A percentile compares a stretch with the other conserved stretches of the same genome.
phyloP scores from a whole-genome alignment of 371 early-diverging fungal species.

The Gilbertella persicaria region DNA sequence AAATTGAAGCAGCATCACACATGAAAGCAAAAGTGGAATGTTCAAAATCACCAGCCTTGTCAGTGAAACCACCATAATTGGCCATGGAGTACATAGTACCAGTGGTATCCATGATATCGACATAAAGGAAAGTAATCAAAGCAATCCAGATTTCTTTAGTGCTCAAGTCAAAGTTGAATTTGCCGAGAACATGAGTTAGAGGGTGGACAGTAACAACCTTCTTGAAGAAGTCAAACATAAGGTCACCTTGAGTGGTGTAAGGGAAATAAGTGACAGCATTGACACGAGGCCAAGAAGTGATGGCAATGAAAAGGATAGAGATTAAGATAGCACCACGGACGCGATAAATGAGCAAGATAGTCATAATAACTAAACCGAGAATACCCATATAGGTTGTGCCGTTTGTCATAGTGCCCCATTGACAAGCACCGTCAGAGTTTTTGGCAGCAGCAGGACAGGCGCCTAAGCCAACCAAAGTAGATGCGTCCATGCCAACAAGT shows the following conservation, averaged over 20 bases:
- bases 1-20: constrained; percentile 66
- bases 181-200: constrained; percentile 58
- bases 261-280: constrained; percentile 76
- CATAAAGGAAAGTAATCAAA: constrained; percentile 78
- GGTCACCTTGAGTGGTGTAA: constrained; percentile 61
- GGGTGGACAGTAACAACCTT: constrained; percentile 69
- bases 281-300: constrained; percentile 69
- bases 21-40: constrained; percentile 74
- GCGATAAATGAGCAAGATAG: constrained; percentile 61
- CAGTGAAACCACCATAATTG: constrained; percentile 78
- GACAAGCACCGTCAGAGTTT: constrained; percentile 54
- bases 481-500: constrained; percentile 55
- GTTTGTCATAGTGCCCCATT: constrained; percentile 62
- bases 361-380: constrained; percentile 71
- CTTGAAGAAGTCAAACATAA: constrained; percentile 70
- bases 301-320: constrained; percentile 69
- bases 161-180: constrained; percentile 64
- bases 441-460: constrained; percentile 61
- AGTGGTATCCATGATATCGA: constrained; percentile 81
- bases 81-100: constrained; percentile 82
- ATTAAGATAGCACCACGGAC: constrained; percentile 76
- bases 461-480: constrained; percentile 71
- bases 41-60: constrained; percentile 75
- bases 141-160: constrained; percentile 76
- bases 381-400: constrained; percentile 77